Conservation (phyloP, 345 rosid genomes). For the Fremontodendron californicum region DNA sequence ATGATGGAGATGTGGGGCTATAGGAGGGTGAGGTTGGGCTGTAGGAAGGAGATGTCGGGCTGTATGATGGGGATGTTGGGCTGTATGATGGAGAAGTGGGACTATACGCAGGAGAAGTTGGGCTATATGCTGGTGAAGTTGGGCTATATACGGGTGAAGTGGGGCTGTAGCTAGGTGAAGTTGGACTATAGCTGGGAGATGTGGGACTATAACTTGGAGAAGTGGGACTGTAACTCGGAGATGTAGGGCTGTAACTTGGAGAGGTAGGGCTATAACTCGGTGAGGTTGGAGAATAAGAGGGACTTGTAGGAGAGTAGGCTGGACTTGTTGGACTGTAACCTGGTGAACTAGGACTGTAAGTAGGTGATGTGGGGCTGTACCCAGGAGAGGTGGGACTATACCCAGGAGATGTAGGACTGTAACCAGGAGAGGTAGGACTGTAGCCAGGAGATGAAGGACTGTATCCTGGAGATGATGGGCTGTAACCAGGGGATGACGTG, state of each 20-base stretch:
- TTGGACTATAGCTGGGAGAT: slow-evolving; percentile 70
- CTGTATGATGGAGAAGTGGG: slow-evolving; percentile 86
- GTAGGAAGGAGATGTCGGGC: slow-evolving; percentile 70
- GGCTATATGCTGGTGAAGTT: slow-evolving; percentile 78
- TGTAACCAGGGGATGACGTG: slow-evolving; percentile 75
- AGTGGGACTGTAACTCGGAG: slow-evolving; percentile 77
- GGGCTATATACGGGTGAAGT: slow-evolving; percentile 75
- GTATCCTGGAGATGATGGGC: slow-evolving; percentile 76
- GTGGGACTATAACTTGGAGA: slow-evolving; percentile 84
- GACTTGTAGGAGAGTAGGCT: slow-evolving; percentile 71
- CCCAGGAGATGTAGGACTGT: slow-evolving; percentile 80
- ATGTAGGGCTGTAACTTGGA: slow-evolving; percentile 75
- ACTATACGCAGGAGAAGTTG: slow-evolving; percentile 76
- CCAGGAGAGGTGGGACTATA: slow-evolving; percentile 86
- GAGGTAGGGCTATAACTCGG: slow-evolving; percentile 82
- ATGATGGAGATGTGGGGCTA: slow-evolving; percentile 81
- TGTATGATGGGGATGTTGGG: slow-evolving; percentile 82
- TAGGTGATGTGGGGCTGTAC: slow-evolving; percentile 84
- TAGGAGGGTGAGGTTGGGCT: slow-evolving; percentile 79
- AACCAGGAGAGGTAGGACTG: slow-evolving; percentile 74
- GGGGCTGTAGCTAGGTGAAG: slow-evolving; percentile 73
- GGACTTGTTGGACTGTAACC: slow-evolving; percentile 86
- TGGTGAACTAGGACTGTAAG: slow-evolving; percentile 87
- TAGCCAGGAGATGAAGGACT: slow-evolving; percentile 66
- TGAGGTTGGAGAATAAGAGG: slow-evolving; percentile 64